Evolutionary conservation across 805 yeast genomes (phyloP).

Genomic region (Scheffersomyces amazonensis): DNA sequence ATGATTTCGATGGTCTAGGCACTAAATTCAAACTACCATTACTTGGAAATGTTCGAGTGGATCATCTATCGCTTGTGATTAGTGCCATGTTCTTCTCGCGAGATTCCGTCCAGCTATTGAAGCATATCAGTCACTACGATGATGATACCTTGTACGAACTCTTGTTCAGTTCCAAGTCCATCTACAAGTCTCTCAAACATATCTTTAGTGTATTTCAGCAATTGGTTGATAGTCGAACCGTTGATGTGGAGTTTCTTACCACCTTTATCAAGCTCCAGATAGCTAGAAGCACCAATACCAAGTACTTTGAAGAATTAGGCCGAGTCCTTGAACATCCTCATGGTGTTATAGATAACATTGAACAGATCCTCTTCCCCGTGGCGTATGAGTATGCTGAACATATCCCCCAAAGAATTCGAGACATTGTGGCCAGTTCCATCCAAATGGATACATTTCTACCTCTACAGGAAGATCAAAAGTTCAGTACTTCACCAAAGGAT

Average conservation of each 20-base stretch:
- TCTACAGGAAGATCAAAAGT: constrained; percentile 38
- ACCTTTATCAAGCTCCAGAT: background rate
- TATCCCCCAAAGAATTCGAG: constrained; percentile 44
- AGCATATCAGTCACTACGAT: constrained; percentile 44
- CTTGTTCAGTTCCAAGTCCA: background rate
- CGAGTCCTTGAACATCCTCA: background rate
- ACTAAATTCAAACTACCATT: constrained; percentile 60
- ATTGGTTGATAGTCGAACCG: background rate
- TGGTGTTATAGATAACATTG: constrained; percentile 29
- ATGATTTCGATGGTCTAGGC: constrained; percentile 49
- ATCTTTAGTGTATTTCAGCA: background rate
- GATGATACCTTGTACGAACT: background rate
- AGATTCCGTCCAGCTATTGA: constrained; percentile 51
- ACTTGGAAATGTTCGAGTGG: constrained; percentile 54
- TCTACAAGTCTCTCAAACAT: background rate
- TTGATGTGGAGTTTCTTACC: background rate
- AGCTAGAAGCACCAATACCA: background rate
- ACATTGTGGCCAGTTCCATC: constrained; percentile 54
- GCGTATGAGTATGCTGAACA: constrained; percentile 38
- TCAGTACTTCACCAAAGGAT: constrained; percentile 65
- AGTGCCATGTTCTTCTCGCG: constrained; percentile 52
- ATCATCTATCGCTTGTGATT: constrained; percentile 46
- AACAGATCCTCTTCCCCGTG: constrained; percentile 46
- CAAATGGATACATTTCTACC: constrained; percentile 57
- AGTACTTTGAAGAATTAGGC: background rate